phyloP scores from a whole-genome alignment of 805 yeast species.

The Candida arabinofermentans region DNA sequence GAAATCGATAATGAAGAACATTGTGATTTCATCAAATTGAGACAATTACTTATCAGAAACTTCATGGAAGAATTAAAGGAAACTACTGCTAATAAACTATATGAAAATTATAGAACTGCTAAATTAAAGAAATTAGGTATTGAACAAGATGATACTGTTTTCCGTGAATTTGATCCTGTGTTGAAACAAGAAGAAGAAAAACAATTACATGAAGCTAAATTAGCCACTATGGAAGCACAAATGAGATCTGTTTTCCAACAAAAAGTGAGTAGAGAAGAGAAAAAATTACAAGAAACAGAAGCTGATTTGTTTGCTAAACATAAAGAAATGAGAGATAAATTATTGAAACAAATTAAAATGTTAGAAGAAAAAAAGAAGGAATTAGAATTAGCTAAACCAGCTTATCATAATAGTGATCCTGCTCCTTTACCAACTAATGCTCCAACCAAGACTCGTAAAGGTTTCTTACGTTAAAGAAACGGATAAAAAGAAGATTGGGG shows the following conservation, averaged over 20 bases:
- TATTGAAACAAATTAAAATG: slow-evolving; percentile 80
- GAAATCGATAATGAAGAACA: slow-evolving; percentile 94
- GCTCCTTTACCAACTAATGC: slow-evolving; percentile 34
- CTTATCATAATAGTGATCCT: slow-evolving; percentile 39
- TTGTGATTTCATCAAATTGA: slow-evolving; percentile 84
- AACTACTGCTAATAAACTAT: slow-evolving; percentile 66
- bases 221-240: slow-evolving; percentile 91
- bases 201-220: slow-evolving; percentile 86
- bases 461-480: slow-evolving; percentile 57
- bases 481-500: not conserved
- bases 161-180: slow-evolving; percentile 90
- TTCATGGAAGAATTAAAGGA: slow-evolving; percentile 93
- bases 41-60: slow-evolving; percentile 84
- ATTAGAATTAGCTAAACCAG: slow-evolving; percentile 56
- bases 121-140: slow-evolving; percentile 81
- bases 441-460: slow-evolving; percentile 67
- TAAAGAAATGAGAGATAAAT: slow-evolving; percentile 94
- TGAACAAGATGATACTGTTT: slow-evolving; percentile 88
- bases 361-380: slow-evolving; percentile 87
- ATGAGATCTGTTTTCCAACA: slow-evolving; percentile 96
- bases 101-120: slow-evolving; percentile 85
- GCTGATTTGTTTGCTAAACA: slow-evolving; percentile 94
- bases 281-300: slow-evolving; percentile 93
- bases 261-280: slow-evolving; percentile 94
- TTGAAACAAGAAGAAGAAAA: slow-evolving; percentile 92